Percentiles rank a stretch among this genome's conserved stretches.
Evolutionary conservation across 495 filamentous ascomycete genomes (phyloP).

Genomic region (Wilcoxina mikolae): DNA sequence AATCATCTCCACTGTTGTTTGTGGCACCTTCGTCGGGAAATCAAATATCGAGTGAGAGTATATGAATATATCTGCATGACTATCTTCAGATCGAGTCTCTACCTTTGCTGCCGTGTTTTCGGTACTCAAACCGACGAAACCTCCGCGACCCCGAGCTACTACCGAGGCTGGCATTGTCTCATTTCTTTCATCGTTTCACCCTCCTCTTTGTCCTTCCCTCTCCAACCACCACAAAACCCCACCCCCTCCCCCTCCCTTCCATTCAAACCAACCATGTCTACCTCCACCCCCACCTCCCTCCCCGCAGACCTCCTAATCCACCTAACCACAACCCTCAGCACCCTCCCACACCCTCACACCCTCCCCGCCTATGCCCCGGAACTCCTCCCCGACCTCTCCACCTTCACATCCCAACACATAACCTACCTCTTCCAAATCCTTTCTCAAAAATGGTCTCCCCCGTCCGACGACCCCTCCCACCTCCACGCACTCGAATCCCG

Average conservation of each 20-base stretch:
- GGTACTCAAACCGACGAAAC: too few relatives aligned
- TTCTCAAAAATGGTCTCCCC: neutral
- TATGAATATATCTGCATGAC: neutral
- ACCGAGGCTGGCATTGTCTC: neutral
- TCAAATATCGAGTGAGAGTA: neutral
- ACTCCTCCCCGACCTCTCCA: neutral
- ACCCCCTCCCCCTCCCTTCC: too few relatives aligned
- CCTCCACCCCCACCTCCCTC: neutral
- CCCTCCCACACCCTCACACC: neutral
- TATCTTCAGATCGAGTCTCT: neutral
- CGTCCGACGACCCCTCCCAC: neutral
- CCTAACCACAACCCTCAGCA: neutral
- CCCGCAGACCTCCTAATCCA: neutral
- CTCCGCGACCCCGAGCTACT: neutral
- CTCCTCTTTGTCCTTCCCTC: neutral
- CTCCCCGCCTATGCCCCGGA: neutral
- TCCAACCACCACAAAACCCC: neutral
- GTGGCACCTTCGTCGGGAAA: too few relatives aligned
- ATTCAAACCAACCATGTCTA: neutral
- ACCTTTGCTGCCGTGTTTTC: too few relatives aligned
- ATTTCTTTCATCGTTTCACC: neutral
- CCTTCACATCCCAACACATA: neutral
- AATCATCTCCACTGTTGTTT: too few relatives aligned
- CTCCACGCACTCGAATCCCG: neutral
- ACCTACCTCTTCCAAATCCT: neutral